Conservation (phyloP, 2,329 filamentous ascomycete species). For the Leptographium wingfieldii region DNA sequence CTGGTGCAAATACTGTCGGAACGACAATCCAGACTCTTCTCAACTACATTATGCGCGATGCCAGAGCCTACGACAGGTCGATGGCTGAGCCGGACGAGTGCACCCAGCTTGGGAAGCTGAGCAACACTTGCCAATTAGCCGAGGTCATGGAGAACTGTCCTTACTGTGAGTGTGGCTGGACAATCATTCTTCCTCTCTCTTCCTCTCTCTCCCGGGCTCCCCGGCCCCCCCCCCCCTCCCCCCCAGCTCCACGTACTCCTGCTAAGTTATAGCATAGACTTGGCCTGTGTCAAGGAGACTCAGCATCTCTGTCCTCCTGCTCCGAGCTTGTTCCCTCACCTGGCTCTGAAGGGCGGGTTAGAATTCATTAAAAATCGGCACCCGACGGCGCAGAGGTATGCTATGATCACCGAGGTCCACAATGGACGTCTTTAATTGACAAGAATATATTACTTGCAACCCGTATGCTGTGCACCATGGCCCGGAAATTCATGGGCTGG, state of each 20-base stretch:
- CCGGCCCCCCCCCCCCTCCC: too few species aligned
- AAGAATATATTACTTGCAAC: not conserved
- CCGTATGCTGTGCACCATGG: conserved; percentile 29
- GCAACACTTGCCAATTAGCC: conserved; percentile 19
- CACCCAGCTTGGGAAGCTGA: conserved; percentile 8
- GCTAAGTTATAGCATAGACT: not conserved
- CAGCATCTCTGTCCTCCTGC: not conserved
- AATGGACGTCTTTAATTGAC: not conserved
- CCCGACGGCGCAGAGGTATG: not conserved
- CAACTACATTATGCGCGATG: not conserved
- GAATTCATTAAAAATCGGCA: not conserved
- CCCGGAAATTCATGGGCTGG: conserved; percentile 40
- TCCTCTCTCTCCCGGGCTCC: conserved; percentile 26
- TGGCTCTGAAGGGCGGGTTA: not conserved
- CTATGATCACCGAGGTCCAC: not conserved
- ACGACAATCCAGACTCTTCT: not conserved
- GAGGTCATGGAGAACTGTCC: conserved; percentile 21
- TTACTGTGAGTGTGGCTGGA: conserved; percentile 13
- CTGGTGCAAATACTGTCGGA: not conserved
- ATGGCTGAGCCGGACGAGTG: conserved; percentile 4
- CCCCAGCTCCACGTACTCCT: not conserved
- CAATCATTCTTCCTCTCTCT: too few species aligned
- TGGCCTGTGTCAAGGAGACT: not conserved
- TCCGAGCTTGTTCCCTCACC: not conserved
- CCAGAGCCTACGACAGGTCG: not conserved